A percentile compares a stretch with the other conserved stretches of the same genome.
These are phyloP conservation scores for Leccinum disarticulatum DNA, from an alignment of 768 basidiomycete genomes.

Conservation along the genomic window DNA sequence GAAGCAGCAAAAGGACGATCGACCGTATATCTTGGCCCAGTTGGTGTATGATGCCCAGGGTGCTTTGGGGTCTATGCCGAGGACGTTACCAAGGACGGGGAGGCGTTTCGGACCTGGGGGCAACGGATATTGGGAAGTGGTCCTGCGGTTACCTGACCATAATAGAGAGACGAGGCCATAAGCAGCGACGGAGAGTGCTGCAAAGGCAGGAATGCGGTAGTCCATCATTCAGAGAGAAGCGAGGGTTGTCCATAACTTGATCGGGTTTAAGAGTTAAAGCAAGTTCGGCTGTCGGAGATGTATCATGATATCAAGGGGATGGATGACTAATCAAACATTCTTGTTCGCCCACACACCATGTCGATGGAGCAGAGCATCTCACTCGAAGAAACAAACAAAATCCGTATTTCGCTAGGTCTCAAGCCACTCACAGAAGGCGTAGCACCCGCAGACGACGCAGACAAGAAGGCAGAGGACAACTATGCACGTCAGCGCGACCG, in stretches of 20 bases:
- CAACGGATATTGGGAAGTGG: conserved; percentile 22
- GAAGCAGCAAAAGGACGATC: too few species aligned
- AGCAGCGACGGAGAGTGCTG: conserved; percentile 3
- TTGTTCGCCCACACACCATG: conserved; percentile 34
- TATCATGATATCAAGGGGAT: too few species aligned
- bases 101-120: conserved; percentile 56
- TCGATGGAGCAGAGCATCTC: conserved; percentile 87
- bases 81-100: conserved; percentile 31
- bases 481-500: conserved; percentile 70
- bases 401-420: conserved; percentile 90
- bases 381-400: conserved; percentile 94
- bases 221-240: conserved; percentile 10
- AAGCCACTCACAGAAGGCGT: conserved; percentile 88
- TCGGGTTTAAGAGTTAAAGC: neutral
- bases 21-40: conserved; percentile 35
- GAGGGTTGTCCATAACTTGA: neutral
- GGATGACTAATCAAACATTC: conserved; percentile 13
- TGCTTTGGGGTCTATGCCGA: conserved; percentile 24
- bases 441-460: conserved; percentile 67
- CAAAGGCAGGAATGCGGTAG: conserved; percentile 12
- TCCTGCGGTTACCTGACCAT: conserved; percentile 8
- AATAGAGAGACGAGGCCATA: conserved; percentile 4
- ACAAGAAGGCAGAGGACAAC: conserved; percentile 85
- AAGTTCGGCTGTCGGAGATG: conserved; percentile 8
- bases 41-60: conserved; percentile 35